Conservation (phyloP, 2,329 filamentous ascomycete genomes). For the Fusarium pininemorale region DNA sequence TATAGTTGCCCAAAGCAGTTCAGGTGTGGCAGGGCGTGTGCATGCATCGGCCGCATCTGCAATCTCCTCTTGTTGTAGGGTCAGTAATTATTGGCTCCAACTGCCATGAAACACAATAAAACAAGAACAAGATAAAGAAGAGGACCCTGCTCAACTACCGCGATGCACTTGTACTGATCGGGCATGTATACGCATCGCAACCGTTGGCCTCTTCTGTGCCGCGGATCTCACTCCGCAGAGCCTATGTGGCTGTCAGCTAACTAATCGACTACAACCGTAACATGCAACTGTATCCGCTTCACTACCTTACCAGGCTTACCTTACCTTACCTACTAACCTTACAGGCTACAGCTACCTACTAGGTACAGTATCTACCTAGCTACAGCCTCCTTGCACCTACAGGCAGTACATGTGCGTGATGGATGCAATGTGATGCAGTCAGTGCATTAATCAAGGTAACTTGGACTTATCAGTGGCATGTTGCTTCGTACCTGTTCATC, state of each 20-base stretch:
- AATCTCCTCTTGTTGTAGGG: neutral
- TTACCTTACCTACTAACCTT: neutral
- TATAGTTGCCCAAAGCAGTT: neutral
- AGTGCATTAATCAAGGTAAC: neutral
- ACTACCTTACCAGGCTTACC: neutral
- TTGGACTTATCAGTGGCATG: neutral
- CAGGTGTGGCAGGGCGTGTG: conserved; percentile 22
- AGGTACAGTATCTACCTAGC: no score
- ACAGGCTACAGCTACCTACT: neutral
- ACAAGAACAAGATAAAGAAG: neutral
- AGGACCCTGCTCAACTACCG: conserved; percentile 2
- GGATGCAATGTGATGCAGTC: neutral
- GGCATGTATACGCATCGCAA: neutral
- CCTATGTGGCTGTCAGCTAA: neutral
- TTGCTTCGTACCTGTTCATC: neutral
- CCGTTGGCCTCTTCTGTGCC: neutral
- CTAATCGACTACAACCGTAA: neutral
- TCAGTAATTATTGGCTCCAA: neutral
- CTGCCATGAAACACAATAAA: conserved; percentile 7
- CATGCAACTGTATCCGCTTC: neutral
- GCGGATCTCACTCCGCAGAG: neutral
- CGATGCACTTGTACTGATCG: neutral
- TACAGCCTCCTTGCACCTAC: neutral
- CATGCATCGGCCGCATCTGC: neutral
- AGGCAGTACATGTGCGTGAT: neutral